Percentiles rank a stretch among this genome's conserved stretches.
These are phyloP conservation scores for Colletotrichum lentis DNA, from an alignment of 2,329 filamentous ascomycete species.

Conservation along the genomic window DNA sequence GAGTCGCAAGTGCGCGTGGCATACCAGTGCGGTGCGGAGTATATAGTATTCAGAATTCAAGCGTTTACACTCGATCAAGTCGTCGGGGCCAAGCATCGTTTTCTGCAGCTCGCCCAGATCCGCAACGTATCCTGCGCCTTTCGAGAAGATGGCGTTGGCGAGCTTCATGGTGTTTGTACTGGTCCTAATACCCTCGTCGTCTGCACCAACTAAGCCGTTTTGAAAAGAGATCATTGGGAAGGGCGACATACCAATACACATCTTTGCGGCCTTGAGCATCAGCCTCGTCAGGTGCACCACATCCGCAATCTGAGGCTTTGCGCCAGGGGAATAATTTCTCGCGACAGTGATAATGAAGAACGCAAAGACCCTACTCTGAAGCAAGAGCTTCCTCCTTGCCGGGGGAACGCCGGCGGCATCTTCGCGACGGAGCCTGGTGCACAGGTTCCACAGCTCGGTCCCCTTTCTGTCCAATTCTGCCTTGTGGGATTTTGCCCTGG, in stretches of 20 bases:
- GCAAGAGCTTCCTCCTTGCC: slow-evolving; percentile 46
- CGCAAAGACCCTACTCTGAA: slow-evolving; percentile 62
- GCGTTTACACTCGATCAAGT: slow-evolving; percentile 45
- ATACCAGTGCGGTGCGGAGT: slow-evolving; percentile 72
- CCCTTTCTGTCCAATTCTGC: slow-evolving; percentile 63
- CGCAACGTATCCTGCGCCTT: slow-evolving; percentile 66
- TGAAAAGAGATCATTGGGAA: slow-evolving; percentile 4
- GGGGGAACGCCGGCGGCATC: slow-evolving; percentile 41
- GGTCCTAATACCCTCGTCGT: slow-evolving; percentile 56
- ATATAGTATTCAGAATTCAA: slow-evolving; percentile 70
- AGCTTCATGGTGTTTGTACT: slow-evolving; percentile 48
- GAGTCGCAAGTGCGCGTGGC: slow-evolving; percentile 36
- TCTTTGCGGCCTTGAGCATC: slow-evolving; percentile 70
- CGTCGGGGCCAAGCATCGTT: slow-evolving; percentile 43
- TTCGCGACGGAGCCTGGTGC: slow-evolving; percentile 60
- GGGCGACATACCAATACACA: slow-evolving; percentile 64
- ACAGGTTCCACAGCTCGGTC: slow-evolving; percentile 72
- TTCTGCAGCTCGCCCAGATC: slow-evolving; percentile 46
- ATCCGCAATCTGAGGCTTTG: slow-evolving; percentile 44
- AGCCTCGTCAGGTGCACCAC: slow-evolving; percentile 69
- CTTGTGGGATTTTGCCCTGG: slow-evolving; percentile 2
- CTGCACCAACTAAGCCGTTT: slow-evolving; percentile 44
- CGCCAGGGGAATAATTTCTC: slow-evolving; percentile 45
- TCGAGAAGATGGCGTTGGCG: slow-evolving; percentile 69
- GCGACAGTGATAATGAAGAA: slow-evolving; percentile 73